Evolutionary conservation across 768 basidiomycete genomes (phyloP).

Genomic region (Lepiota brunneoincarnata): DNA sequence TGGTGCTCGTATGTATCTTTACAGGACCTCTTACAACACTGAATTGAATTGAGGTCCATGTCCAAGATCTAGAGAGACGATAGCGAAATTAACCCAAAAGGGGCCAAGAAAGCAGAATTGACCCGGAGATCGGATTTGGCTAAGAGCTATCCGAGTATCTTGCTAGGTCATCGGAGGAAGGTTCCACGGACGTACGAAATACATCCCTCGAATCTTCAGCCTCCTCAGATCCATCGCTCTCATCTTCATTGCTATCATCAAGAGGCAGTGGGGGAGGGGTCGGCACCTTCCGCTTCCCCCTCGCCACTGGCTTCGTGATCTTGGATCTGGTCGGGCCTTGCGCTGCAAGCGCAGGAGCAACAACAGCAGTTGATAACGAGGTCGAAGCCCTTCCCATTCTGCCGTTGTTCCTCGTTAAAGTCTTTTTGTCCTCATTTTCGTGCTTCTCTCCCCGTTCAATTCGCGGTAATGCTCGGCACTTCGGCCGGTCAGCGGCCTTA

Average conservation of each 20-base stretch:
- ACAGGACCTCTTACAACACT: not conserved
- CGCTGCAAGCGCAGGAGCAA: not conserved
- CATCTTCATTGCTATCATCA: conserved; percentile 3
- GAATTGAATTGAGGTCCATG: not conserved
- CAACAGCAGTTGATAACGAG: not conserved
- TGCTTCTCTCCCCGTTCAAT: not conserved
- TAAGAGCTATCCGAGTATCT: conserved; percentile 3
- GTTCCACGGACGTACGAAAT: conserved; percentile 1
- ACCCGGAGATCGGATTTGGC: not conserved
- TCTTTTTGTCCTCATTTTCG: not conserved
- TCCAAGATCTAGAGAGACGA: not conserved
- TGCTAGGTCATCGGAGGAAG: conserved; percentile 7
- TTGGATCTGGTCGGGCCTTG: not conserved
- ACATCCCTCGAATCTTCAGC: not conserved
- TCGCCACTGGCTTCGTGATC: not conserved
- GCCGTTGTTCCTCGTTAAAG: not conserved
- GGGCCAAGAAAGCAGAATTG: not conserved
- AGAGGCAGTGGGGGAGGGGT: conserved; percentile 7
- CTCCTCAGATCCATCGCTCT: not conserved
- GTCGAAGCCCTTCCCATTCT: not conserved
- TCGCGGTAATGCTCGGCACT: not conserved
- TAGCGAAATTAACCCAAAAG: not conserved
- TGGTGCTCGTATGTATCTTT: not conserved
- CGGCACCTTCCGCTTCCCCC: conserved; percentile 9
- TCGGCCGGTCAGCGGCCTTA: not conserved